A percentile compares a stretch with the other conserved stretches of the same genome.
Conservation (phyloP, 139 green algal genomes). For the Chara braunii region DNA sequence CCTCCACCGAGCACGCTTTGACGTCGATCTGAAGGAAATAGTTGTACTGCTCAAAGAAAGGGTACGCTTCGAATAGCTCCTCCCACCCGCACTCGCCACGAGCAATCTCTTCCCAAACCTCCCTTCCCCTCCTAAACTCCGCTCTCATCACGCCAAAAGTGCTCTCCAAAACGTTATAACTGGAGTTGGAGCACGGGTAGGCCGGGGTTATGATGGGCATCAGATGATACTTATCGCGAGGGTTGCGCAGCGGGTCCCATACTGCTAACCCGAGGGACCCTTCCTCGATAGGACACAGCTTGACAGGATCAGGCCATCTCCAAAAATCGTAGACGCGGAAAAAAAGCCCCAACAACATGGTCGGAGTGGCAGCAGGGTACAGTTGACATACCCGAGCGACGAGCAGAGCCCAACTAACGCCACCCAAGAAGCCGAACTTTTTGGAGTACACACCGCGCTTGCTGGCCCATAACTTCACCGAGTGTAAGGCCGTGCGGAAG, state of each 20-base stretch:
- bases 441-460: slow-evolving; percentile 50
- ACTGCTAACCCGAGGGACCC: slow-evolving; percentile 48
- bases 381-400: slow-evolving; percentile 82
- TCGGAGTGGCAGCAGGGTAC: slow-evolving; percentile 67
- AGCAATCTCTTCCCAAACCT: slow-evolving; percentile 48
- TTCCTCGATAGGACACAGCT: slow-evolving; percentile 64
- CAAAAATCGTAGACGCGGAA: slow-evolving; percentile 71
- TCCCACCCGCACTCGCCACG: slow-evolving; percentile 48
- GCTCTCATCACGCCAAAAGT: slow-evolving; percentile 65
- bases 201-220: slow-evolving; percentile 96
- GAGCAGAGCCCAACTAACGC: slow-evolving; percentile 94
- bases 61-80: slow-evolving; percentile 56
- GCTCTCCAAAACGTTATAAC: slow-evolving; percentile 82
- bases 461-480: slow-evolving; percentile 87
- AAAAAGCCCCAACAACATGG: slow-evolving; percentile 63
- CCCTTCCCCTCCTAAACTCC: slow-evolving; percentile 55
- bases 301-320: slow-evolving; percentile 73
- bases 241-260: slow-evolving; percentile 78
- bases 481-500: slow-evolving; percentile 65
- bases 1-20: slow-evolving; percentile 50
- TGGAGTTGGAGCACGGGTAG: slow-evolving; percentile 92
- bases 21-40: slow-evolving; percentile 83
- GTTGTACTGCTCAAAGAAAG: slow-evolving; percentile 71
- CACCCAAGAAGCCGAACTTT: slow-evolving; percentile 78
- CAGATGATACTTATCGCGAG: slow-evolving; percentile 63